A percentile compares a stretch with the other conserved stretches of the same genome.
phyloP scores from a whole-genome alignment of 1,284 basidiomycete species.

The Ustilago esculenta region DNA sequence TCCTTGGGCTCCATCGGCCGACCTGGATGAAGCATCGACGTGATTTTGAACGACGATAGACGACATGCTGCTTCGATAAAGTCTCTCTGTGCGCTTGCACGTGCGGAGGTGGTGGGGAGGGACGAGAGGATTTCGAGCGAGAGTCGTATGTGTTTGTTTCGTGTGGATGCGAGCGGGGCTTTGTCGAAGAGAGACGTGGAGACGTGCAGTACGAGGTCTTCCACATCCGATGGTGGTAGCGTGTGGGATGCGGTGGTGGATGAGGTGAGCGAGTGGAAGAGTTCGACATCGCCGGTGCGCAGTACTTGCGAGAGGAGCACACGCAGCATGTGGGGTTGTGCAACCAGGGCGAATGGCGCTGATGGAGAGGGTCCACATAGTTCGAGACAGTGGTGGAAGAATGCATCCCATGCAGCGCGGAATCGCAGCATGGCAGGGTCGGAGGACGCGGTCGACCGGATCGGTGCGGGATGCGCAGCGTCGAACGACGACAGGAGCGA shows the following conservation, averaged over 20 bases:
- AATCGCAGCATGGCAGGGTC: conserved; percentile 8
- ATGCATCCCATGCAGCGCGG: conserved; percentile 19
- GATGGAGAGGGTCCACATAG: not conserved
- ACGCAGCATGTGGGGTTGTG: not conserved
- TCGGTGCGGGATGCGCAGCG: conserved; percentile 11
- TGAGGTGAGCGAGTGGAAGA: conserved; percentile 23
- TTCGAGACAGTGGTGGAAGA: conserved; percentile 13
- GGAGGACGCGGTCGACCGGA: not conserved
- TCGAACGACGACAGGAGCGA: conserved; percentile 4
- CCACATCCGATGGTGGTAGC: conserved; percentile 4
- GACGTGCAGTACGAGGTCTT: conserved; percentile 26
- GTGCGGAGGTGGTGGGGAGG: not conserved
- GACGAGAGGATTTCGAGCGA: conserved; percentile 28
- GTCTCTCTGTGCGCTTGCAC: conserved; percentile 8
- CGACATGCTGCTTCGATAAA: conserved; percentile 51
- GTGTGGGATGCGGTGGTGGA: too few relatives aligned
- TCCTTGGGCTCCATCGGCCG: conserved; percentile 24
- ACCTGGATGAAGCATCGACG: conserved; percentile 8
- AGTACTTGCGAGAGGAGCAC: conserved; percentile 18
- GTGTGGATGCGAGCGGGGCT: conserved; percentile 12
- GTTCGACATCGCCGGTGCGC: conserved; percentile 24
- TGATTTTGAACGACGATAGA: conserved; percentile 41
- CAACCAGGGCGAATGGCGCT: conserved; percentile 4
- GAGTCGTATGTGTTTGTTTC: conserved; percentile 22
- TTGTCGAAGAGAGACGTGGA: conserved; percentile 32